phyloP scores from a whole-genome alignment of 352 stramenopile genomes.

The Phytophthora rubi region DNA sequence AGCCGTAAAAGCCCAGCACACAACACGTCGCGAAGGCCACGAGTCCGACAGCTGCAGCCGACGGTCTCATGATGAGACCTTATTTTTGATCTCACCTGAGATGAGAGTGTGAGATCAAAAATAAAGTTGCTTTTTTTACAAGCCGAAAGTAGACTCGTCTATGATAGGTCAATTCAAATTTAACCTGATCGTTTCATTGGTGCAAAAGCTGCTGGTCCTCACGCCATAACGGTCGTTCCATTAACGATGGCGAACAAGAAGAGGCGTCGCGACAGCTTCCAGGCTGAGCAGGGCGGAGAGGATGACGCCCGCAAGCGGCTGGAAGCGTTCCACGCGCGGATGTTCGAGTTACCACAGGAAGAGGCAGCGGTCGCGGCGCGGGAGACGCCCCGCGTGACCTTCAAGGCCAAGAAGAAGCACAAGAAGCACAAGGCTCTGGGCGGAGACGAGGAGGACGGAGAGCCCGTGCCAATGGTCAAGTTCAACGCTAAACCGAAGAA shows the following conservation, averaged over 20 bases:
- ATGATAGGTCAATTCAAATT: conserved; percentile 4
- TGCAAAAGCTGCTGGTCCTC: conserved; percentile 26
- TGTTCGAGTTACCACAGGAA: conserved; percentile 59
- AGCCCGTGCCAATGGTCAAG: conserved; percentile 45
- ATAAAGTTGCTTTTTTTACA: conserved; percentile 7
- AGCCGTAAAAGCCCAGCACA: conserved; percentile 3
- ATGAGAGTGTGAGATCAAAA: neutral
- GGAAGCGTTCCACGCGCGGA: conserved; percentile 54
- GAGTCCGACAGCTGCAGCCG: conserved; percentile 3
- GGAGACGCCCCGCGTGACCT: conserved; percentile 48
- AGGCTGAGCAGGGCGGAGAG: conserved; percentile 18
- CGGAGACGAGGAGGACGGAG: conserved; percentile 28
- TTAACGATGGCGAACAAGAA: conserved; percentile 41
- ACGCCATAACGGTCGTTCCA: conserved; percentile 8
- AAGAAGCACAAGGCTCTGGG: conserved; percentile 31
- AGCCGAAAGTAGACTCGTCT: neutral
- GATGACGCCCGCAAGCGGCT: conserved; percentile 52
- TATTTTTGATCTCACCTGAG: too few relatives aligned
- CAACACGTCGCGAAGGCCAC: conserved; percentile 8
- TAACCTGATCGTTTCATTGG: conserved; percentile 29
- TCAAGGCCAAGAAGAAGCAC: conserved; percentile 39
- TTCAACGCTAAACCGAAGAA: conserved; percentile 28
- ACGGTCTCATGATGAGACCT: conserved; percentile 11
- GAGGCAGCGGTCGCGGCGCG: neutral
- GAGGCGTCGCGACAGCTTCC: conserved; percentile 44